Evolutionary conservation across 2,329 filamentous ascomycete species (phyloP).

Genomic region (Epichloe gansuensis): DNA sequence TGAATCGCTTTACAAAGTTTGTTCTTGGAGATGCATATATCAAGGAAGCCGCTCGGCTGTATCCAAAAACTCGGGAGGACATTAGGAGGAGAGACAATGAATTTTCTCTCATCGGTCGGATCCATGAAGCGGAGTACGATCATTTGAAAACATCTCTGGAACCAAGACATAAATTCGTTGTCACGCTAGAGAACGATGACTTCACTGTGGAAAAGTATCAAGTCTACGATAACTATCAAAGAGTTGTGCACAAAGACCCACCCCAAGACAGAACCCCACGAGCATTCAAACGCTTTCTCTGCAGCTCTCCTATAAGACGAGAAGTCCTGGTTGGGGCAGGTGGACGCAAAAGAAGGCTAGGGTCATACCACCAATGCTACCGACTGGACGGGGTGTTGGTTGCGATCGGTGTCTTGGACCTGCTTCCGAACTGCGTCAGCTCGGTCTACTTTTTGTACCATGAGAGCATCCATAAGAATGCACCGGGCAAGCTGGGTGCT

Average conservation of each 20-base stretch:
- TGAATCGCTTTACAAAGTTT: conserved; percentile 65
- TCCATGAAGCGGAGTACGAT: conserved; percentile 56
- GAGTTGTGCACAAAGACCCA: conserved; percentile 56
- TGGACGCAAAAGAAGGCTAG: conserved; percentile 44
- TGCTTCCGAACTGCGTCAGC: conserved; percentile 65
- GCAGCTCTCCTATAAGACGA: conserved; percentile 51
- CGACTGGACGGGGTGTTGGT: conserved; percentile 64
- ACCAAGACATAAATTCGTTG: conserved; percentile 54
- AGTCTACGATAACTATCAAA: conserved; percentile 66
- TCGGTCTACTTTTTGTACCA: conserved; percentile 79
- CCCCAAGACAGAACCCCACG: conserved; percentile 43
- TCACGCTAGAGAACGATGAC: conserved; percentile 56
- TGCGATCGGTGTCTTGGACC: conserved; percentile 64
- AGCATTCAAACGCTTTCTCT: conserved; percentile 63
- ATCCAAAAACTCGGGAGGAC: conserved; percentile 57
- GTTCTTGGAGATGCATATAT: conserved; percentile 57
- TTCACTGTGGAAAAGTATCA: conserved; percentile 67
- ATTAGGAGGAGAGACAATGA: conserved; percentile 50
- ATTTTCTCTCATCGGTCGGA: conserved; percentile 53
- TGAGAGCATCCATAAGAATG: conserved; percentile 56
- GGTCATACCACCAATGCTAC: conserved; percentile 75
- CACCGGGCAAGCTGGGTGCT: conserved; percentile 65
- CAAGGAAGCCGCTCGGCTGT: conserved; percentile 48
- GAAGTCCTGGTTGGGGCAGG: conserved; percentile 30
- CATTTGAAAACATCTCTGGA: conserved; percentile 44